Percentiles rank a stretch among this genome's conserved stretches.
Conservation (phyloP, 1,139 yeast species). For the Hemisphaericaspora subhashii region DNA sequence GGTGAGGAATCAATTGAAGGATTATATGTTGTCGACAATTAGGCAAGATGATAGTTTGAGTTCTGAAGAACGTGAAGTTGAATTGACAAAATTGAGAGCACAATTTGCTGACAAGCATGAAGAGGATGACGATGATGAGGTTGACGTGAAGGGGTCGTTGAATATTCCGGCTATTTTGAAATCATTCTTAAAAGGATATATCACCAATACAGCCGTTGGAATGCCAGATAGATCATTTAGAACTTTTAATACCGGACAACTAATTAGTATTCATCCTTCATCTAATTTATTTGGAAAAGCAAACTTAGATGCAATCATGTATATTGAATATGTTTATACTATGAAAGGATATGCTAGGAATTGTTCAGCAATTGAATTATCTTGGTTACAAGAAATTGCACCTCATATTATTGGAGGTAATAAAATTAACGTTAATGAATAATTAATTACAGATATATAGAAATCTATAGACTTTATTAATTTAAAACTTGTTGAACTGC, state of each 20-base stretch:
- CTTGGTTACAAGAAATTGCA: slow-evolving; percentile 85
- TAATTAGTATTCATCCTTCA: slow-evolving; percentile 89
- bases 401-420: slow-evolving; percentile 60
- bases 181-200: slow-evolving; percentile 78
- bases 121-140: slow-evolving; percentile 25
- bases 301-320: slow-evolving; percentile 87
- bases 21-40: slow-evolving; percentile 59
- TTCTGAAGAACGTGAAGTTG: slow-evolving; percentile 28
- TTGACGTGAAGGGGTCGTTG: slow-evolving; percentile 24
- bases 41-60: slow-evolving; percentile 37
- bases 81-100: slow-evolving; percentile 25
- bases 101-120: slow-evolving; percentile 27
- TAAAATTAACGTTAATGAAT: slow-evolving; percentile 23
- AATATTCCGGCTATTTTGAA: slow-evolving; percentile 66
- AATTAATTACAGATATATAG: slow-evolving; percentile 1
- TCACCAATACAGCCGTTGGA: slow-evolving; percentile 87
- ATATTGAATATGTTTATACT: slow-evolving; percentile 90
- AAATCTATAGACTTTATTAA: neutral
- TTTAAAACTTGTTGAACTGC: slow-evolving; percentile 45
- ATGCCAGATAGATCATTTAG: slow-evolving; percentile 93
- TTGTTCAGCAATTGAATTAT: slow-evolving; percentile 78
- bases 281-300: slow-evolving; percentile 78
- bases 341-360: slow-evolving; percentile 90
- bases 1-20: slow-evolving; percentile 72
- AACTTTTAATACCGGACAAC: slow-evolving; percentile 77